Evolutionary conservation across 345 rosid species (phyloP), one percentile per base, ranked within the genome.

Genomic region (Barbarea vulgaris): DNA sequence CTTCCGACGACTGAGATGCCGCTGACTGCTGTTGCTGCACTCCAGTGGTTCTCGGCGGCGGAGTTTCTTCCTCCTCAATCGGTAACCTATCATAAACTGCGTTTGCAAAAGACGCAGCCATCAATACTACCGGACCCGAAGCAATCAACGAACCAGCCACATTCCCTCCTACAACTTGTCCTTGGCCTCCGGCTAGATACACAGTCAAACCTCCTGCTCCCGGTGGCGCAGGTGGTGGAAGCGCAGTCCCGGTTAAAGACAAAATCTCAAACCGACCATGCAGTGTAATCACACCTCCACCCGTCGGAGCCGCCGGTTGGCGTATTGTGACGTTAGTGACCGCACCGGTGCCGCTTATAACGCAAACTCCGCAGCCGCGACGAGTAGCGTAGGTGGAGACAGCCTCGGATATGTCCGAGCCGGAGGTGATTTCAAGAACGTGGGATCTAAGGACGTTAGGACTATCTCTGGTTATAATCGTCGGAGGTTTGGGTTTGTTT

Each of bases 51-150:
- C 79, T 76, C 10, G 79, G 73, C 12, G 76, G 83, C 8, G 80
- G 72, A 15, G 78, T 69, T 50, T 69, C 77, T 19, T 78, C 84
- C 58, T 84, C 87, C 30, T 89, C 91, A 30, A 84, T 57, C 4
- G 93, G 96, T 70, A 90, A 73, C 81, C 91, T 83, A 76, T 90
- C 96, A 65, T 86, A 90, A 39, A 84, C 86, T 3, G 92, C 91
- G 69, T 90, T 88, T 7, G 88, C 80, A 64, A 88, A 90, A 1
- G 96, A 85, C 3, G 96, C 88, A 3, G 93, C 88, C 83, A 88
- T 86, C 79, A 90, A 74, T 13, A 90, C 82, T 64, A 90, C 93
- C 1, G 91, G 89, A 34, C 96, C 86, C 0, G 89, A 74, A 36
- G 96, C 96, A 80, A 79, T 70, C 73, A 90, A 79, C 1, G 90